These are phyloP conservation scores for Elsinoe necatrix DNA, from an alignment of 2,329 filamentous ascomycete species.

Conservation along the genomic window DNA sequence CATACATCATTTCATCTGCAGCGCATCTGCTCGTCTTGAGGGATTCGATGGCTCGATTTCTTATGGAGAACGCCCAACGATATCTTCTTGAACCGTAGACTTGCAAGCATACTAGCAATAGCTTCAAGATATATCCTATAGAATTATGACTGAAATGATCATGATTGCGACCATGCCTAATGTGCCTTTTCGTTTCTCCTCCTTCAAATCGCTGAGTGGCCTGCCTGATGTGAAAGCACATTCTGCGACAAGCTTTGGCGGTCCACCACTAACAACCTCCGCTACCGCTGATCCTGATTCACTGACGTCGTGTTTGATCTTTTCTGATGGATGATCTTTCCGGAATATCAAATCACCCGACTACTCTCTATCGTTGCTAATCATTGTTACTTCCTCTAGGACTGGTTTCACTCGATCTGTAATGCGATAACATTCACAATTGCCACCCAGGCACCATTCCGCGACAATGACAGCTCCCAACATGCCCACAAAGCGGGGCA, in stretches of 20 bases:
- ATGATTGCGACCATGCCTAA: neutral
- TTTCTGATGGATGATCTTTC: neutral
- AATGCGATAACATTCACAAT: neutral
- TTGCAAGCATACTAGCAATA: neutral
- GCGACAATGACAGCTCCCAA: neutral
- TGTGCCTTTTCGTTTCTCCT: too few species aligned
- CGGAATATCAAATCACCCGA: too few species aligned
- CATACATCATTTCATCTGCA: neutral
- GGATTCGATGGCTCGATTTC: neutral
- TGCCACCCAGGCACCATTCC: neutral
- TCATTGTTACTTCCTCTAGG: neutral
- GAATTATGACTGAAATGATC: neutral
- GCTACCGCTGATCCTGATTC: neutral
- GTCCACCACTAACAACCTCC: neutral
- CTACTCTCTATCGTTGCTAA: neutral
- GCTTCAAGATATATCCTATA: neutral
- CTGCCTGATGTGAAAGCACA: too few species aligned
- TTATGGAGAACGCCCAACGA: neutral
- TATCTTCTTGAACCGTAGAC: neutral
- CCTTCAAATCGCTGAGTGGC: too few species aligned
- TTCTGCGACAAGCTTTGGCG: neutral
- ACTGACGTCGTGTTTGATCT: neutral
- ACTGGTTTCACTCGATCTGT: neutral
- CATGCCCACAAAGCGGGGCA: slow-evolving; percentile 9
- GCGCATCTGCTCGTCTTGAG: neutral